Evolutionary conservation across 2,329 filamentous ascomycete species (phyloP), one percentile per base, ranked within the genome.

Genomic region (Stenocarpella maydis): DNA sequence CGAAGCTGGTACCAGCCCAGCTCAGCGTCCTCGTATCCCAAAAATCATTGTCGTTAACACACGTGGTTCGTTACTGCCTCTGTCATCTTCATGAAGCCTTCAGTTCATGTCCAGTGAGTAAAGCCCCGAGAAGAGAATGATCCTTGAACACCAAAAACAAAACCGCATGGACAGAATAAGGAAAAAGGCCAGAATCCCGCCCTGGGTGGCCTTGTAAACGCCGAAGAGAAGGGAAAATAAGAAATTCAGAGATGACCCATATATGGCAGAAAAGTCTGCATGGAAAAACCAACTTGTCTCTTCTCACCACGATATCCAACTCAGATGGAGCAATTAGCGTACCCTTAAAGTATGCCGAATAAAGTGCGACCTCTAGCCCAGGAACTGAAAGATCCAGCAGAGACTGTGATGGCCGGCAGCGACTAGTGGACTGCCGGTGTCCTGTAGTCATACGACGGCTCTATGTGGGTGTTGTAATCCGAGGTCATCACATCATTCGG

Each of bases 41-140:
- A 68, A n/a, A 66, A 69, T 67, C 67, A 65, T 50, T 69, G 68
- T 70, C 69, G 70, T 71, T 73, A 74, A 73, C 45, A 73, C 70
- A 74, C 67, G 60, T 71, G 72, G 66, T 71, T 73, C 74, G 72
- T 74, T 74, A 73, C 73, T 74, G 73, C 70, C 58, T 37, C 34
- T 71, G 60, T 65, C 67, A 69, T 69, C 69, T 65, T 69, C 69
- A 71, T 72, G 72, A 72, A 72, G 58, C 67, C 63, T 71, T 66
- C 66, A 71, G 71, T 68, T 67, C 72, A 72, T 71, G 73, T 72
- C 43, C 67, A 69, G 66, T 69, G 28, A 69, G 65, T 60, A 61
- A 39, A 55, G 28, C 10, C 45, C 69, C 52, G 28, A 66, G 54
- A 69, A 69, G 47, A 69, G 63, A 69, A 67, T 41, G 49, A 61